Evolutionary conservation across 2,329 filamentous ascomycete genomes (phyloP).

Genomic region (Sporothrix euskadiensis): DNA sequence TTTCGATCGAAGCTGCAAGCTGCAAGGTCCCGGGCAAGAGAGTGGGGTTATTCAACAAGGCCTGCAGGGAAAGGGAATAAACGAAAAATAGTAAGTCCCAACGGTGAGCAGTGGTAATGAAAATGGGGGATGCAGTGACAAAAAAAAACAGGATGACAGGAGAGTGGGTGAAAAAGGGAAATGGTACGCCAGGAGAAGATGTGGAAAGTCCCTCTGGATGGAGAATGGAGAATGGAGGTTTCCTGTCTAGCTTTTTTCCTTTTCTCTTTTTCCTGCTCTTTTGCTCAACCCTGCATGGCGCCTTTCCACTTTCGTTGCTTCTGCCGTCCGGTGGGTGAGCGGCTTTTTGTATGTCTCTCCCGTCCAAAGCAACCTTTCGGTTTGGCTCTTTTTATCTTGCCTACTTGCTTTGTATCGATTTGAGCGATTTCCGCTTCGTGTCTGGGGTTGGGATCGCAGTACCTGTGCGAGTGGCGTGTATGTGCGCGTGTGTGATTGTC

Average conservation of each 20-base stretch:
- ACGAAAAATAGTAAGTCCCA: neutral
- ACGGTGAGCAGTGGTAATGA: neutral
- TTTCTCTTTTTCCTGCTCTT: conserved; percentile 9
- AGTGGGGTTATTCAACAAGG: conserved; percentile 16
- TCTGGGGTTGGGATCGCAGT: neutral
- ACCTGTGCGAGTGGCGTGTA: neutral
- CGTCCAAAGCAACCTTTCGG: neutral
- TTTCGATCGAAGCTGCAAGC: conserved; percentile 27
- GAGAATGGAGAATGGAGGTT: neutral
- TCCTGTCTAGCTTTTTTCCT: neutral
- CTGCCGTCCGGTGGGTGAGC: neutral
- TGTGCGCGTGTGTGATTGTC: conserved; percentile 11
- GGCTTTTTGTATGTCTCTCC: conserved; percentile 7
- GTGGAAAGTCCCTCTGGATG: neutral
- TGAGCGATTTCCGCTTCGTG: neutral
- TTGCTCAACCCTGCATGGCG: conserved; percentile 30
- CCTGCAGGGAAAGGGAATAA: neutral
- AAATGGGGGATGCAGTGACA: neutral
- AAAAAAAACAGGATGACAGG: neutral
- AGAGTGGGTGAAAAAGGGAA: neutral
- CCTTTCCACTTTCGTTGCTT: conserved; percentile 30
- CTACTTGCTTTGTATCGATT: neutral
- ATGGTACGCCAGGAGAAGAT: neutral
- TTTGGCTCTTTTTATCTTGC: neutral
- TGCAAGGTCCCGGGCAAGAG: conserved; percentile 28